A percentile compares a stretch with the other conserved stretches of the same genome.
Conservation (phyloP, 2,329 filamentous ascomycete genomes). For the Davidsoniella neocaledoniae region DNA sequence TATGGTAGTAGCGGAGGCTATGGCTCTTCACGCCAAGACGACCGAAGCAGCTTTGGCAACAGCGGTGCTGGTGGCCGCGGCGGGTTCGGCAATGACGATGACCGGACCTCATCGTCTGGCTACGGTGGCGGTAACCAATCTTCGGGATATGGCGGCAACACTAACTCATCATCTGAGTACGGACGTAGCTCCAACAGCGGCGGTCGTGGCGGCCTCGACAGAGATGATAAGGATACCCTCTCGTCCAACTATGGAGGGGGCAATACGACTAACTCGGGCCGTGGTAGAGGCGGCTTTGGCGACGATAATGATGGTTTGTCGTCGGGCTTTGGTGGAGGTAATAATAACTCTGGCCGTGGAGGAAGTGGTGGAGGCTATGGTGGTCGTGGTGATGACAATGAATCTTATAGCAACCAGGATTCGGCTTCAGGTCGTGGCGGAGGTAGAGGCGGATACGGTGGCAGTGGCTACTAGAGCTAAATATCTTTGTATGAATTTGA, state of each 20-base stretch:
- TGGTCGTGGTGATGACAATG: slow-evolving; percentile 1
- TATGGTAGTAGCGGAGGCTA: slow-evolving; percentile 9
- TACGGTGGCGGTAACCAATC: not conserved
- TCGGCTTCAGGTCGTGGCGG: slow-evolving; percentile 13
- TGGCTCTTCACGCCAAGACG: not conserved
- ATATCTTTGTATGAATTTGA: not conserved
- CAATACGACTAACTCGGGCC: not conserved
- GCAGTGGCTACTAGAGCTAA: slow-evolving; percentile 16
- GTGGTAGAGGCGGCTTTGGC: slow-evolving; percentile 3
- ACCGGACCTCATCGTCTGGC: not conserved
- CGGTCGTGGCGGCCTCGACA: slow-evolving; percentile 12
- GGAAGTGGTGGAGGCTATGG: slow-evolving; percentile 2
- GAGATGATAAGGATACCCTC: slow-evolving; percentile 5
- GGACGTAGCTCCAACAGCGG: slow-evolving; percentile 13
- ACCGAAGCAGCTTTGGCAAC: not conserved
- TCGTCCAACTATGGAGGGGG: slow-evolving; percentile 12
- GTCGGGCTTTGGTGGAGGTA: slow-evolving; percentile 14
- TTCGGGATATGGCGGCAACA: not conserved
- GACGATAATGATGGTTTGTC: slow-evolving; percentile 14
- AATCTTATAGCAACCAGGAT: slow-evolving; percentile 13
- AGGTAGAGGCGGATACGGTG: slow-evolving; percentile 13
- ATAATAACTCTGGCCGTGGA: slow-evolving; percentile 13
- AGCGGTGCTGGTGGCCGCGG: not conserved
- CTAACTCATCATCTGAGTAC: not conserved
- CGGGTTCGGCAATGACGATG: not conserved